Conservation (phyloP, 2,329 filamentous ascomycete genomes). For the Xylaria sp. region DNA sequence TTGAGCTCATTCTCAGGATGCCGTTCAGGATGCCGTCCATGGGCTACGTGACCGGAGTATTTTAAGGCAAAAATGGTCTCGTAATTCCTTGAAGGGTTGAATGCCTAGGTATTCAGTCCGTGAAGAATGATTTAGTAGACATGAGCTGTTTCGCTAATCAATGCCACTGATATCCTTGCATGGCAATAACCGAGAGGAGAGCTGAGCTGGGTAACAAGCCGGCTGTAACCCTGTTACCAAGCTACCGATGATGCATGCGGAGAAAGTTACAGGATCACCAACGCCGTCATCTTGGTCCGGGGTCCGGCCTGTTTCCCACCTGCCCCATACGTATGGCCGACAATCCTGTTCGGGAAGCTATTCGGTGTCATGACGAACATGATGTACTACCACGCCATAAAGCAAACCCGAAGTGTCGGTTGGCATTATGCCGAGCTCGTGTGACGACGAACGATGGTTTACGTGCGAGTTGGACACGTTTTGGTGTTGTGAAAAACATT, state of each 20-base stretch:
- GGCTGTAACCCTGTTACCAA: constrained; percentile 1
- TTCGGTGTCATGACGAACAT: background rate
- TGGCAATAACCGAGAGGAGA: background rate
- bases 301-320: constrained; percentile 7
- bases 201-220: background rate
- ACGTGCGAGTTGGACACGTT: background rate
- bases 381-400: background rate
- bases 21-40: background rate
- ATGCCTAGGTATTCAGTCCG: background rate
- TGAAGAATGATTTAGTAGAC: background rate
- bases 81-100: no score
- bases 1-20: background rate
- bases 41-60: background rate
- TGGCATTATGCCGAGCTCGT: constrained; percentile 19
- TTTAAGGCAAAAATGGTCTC: no score
- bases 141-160: background rate
- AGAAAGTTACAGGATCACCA: background rate
- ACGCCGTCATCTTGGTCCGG: background rate
- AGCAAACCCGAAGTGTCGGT: constrained; percentile 9
- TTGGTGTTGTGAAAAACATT: background rate
- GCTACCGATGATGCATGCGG: constrained; percentile 17
- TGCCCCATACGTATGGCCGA: constrained; percentile 18
- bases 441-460: background rate
- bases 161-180: background rate
- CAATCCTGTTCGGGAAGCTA: background rate